Percentiles rank a stretch among this genome's conserved stretches.
These are phyloP conservation scores for Irpex sp. DNA, from an alignment of 1,284 basidiomycete species.

Conservation along the genomic window DNA sequence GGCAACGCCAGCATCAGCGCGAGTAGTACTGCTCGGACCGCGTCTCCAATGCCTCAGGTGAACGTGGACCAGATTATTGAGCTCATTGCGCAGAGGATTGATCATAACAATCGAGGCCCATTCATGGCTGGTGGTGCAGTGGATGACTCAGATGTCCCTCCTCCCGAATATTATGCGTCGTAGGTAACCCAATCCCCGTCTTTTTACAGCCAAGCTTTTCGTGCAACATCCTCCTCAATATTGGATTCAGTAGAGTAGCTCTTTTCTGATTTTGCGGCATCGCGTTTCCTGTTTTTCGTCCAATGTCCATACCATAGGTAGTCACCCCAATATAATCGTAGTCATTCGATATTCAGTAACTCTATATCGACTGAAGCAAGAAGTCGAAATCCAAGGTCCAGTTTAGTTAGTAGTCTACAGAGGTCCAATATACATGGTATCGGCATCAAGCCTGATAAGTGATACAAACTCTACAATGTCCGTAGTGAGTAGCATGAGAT, in stretches of 20 bases:
- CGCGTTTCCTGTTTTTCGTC: no score
- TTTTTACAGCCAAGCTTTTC: no score
- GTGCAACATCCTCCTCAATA: no score
- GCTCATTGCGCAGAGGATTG: conserved; percentile 12
- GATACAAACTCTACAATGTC: neutral
- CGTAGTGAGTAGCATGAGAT: neutral
- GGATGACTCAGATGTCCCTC: neutral
- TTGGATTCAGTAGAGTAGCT: no score
- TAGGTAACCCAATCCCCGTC: no score
- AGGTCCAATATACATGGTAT: neutral
- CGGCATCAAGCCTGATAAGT: neutral
- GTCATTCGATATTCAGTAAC: no score
- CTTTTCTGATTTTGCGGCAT: no score
- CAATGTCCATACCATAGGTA: no score
- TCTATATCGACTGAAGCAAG: no score
- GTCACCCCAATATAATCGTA: no score
- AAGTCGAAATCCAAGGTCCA: no score
- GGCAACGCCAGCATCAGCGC: neutral
- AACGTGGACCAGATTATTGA: conserved; percentile 11
- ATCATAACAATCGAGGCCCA: neutral
- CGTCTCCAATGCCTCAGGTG: neutral
- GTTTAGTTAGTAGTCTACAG: neutral
- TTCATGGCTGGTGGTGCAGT: neutral
- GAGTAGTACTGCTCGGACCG: neutral
- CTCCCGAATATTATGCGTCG: neutral